phyloP scores from a whole-genome alignment of 176 grass and related monocot species.

The Bonia amplexicaulis region DNA sequence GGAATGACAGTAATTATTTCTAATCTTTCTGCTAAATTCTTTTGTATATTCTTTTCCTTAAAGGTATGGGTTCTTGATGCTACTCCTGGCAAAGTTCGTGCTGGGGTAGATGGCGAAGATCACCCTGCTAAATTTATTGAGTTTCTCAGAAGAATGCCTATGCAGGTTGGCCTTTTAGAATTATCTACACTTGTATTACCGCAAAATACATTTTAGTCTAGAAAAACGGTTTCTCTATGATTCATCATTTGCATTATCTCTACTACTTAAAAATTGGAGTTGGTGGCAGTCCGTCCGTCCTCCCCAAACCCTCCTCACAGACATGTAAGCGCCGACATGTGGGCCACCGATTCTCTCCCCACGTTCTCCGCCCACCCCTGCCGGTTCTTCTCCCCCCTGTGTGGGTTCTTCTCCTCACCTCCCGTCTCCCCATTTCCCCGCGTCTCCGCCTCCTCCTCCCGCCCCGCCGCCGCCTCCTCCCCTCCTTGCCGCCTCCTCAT shows the following conservation, averaged over 20 bases:
- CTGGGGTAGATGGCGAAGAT: constrained; percentile 93
- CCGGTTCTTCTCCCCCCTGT: too few species aligned
- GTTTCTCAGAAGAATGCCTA: constrained; percentile 73
- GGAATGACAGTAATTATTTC: background rate
- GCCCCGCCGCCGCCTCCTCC: too few species aligned
- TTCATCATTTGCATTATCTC: constrained; percentile 28
- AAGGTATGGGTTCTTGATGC: constrained; percentile 99
- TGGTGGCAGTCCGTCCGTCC: too few species aligned
- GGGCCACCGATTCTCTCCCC: too few species aligned
- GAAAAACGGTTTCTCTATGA: background rate
- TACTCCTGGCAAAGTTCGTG: constrained; percentile 84
- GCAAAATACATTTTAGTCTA: background rate
- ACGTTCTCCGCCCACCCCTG: too few species aligned
- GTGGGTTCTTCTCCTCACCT: too few species aligned
- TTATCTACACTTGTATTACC: background rate
- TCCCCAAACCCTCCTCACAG: too few species aligned
- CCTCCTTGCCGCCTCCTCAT: too few species aligned
- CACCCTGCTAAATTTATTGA: constrained; percentile 79
- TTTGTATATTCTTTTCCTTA: constrained; percentile 10
- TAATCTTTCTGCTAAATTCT: constrained; percentile 21
- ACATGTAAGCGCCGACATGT: too few species aligned
- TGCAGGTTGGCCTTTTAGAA: constrained; percentile 39
- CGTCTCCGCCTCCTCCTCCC: too few species aligned
- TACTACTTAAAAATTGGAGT: too few species aligned
- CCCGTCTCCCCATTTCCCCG: too few species aligned